Conservation (phyloP, 306 rosid genomes). For the Medicago ruthenica region DNA sequence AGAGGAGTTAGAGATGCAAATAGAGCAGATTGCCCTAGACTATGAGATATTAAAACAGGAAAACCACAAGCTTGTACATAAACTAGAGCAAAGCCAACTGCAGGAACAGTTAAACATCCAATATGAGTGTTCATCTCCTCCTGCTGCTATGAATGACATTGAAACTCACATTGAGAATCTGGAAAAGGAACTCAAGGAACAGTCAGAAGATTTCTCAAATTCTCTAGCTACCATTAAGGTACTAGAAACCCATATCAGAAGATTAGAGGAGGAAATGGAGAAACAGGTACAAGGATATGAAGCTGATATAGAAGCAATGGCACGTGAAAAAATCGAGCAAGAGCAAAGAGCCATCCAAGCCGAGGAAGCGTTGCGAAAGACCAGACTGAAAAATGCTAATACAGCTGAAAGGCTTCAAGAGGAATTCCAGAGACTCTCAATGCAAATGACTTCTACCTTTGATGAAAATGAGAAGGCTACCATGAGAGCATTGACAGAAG, state of each 20-base stretch:
- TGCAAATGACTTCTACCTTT: constrained; percentile 80
- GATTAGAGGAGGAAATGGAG: constrained; percentile 76
- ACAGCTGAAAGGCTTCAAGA: constrained; percentile 93
- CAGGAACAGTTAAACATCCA: constrained; percentile 85
- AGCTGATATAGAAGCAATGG: constrained; percentile 75
- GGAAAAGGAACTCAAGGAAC: constrained; percentile 73
- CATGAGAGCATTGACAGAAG: constrained; percentile 73
- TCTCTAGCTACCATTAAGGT: constrained; percentile 74
- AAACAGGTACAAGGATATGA: constrained; percentile 71
- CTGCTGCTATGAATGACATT: constrained; percentile 57
- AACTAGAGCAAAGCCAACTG: constrained; percentile 86
- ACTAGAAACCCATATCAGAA: constrained; percentile 66
- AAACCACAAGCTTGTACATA: constrained; percentile 79
- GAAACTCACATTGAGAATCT: constrained; percentile 67
- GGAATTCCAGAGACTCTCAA: constrained; percentile 79
- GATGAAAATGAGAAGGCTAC: constrained; percentile 91
- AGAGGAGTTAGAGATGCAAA: constrained; percentile 94
- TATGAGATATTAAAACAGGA: constrained; percentile 96
- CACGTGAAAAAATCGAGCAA: constrained; percentile 75
- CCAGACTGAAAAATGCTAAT: constrained; percentile 67
- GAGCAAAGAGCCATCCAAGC: constrained; percentile 92
- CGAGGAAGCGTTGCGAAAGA: constrained; percentile 79
- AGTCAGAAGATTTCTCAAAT: constrained; percentile 69
- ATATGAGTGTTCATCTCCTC: constrained; percentile 72
- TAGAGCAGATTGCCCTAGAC: constrained; percentile 98